phyloP scores from a whole-genome alignment of 2,329 filamentous ascomycete species.

The Exophiala sp. region DNA sequence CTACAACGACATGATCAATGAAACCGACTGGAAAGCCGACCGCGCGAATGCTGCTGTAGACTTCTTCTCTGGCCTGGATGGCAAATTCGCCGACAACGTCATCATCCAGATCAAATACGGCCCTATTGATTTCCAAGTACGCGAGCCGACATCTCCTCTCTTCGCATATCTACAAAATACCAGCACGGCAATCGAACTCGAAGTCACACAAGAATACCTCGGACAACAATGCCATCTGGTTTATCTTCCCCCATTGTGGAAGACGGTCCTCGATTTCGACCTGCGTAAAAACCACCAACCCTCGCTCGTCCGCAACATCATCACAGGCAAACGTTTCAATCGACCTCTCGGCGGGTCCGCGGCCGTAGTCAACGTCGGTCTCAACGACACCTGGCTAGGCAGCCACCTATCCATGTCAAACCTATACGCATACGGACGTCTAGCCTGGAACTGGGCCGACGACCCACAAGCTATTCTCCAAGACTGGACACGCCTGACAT shows the following conservation, averaged over 20 bases:
- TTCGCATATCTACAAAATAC: slow-evolving; percentile 54
- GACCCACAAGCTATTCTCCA: slow-evolving; percentile 53
- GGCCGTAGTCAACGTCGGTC: slow-evolving; percentile 65
- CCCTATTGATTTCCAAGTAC: slow-evolving; percentile 70
- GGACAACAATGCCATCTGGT: slow-evolving; percentile 68
- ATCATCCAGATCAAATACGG: slow-evolving; percentile 72
- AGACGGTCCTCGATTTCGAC: slow-evolving; percentile 65
- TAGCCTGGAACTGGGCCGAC: slow-evolving; percentile 63
- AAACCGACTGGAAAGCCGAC: slow-evolving; percentile 62
- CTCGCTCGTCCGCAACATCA: slow-evolving; percentile 58
- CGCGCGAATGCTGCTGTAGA: slow-evolving; percentile 67
- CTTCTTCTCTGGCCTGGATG: slow-evolving; percentile 63
- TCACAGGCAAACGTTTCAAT: slow-evolving; percentile 59
- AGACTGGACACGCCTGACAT: slow-evolving; percentile 67
- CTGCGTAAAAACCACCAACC: slow-evolving; percentile 56
- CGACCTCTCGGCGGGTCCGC: slow-evolving; percentile 59
- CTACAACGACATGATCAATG: slow-evolving; percentile 58
- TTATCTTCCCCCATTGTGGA: slow-evolving; percentile 67
- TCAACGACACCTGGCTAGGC: slow-evolving; percentile 65
- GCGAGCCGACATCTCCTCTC: slow-evolving; percentile 63
- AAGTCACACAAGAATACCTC: slow-evolving; percentile 67
- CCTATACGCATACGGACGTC: slow-evolving; percentile 64
- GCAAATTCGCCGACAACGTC: slow-evolving; percentile 66
- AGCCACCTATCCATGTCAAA: slow-evolving; percentile 69
- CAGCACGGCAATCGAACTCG: slow-evolving; percentile 59